Percentiles rank a stretch among this genome's conserved stretches.
Conservation (phyloP, 2,329 filamentous ascomycete genomes). For the Colletotrichum sp. region DNA sequence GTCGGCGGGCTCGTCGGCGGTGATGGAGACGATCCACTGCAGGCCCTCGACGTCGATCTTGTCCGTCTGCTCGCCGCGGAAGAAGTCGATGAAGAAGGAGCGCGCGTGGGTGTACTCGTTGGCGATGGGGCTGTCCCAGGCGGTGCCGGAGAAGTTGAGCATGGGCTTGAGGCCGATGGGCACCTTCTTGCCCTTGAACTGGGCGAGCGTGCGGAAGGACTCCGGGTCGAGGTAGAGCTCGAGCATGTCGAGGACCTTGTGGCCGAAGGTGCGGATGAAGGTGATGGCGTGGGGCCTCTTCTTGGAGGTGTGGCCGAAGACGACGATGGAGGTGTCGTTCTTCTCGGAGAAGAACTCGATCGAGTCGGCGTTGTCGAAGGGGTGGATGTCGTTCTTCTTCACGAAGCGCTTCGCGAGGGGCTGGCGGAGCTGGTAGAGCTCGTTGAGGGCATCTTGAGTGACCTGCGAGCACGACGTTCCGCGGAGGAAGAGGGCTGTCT, state of each 20-base stretch:
- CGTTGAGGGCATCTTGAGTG: conserved; percentile 81
- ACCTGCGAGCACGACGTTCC: conserved; percentile 85
- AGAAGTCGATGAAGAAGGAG: conserved; percentile 87
- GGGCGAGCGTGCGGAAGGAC: conserved; percentile 70
- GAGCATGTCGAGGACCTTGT: conserved; percentile 93
- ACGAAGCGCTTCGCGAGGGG: conserved; percentile 88
- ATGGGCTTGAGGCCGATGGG: conserved; percentile 87
- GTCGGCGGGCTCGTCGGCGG: conserved; percentile 67
- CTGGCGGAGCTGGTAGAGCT: conserved; percentile 83
- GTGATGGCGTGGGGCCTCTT: conserved; percentile 94
- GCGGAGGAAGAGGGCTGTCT: conserved; percentile 86
- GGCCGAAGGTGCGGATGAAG: conserved; percentile 79
- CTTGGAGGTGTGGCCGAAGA: conserved; percentile 87
- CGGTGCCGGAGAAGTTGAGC: conserved; percentile 87
- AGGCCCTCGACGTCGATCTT: conserved; percentile 95
- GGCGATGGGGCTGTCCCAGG: conserved; percentile 81
- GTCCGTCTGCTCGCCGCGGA: conserved; percentile 75
- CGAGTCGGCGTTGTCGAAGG: conserved; percentile 87
- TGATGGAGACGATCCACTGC: conserved; percentile 86
- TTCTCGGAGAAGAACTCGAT: conserved; percentile 97
- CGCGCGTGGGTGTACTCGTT: conserved; percentile 87
- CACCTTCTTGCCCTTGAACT: conserved; percentile 79
- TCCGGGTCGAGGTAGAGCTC: conserved; percentile 84
- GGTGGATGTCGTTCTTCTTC: conserved; percentile 96
- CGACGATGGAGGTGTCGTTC: conserved; percentile 87